A percentile compares a stretch with the other conserved stretches of the same genome.
Evolutionary conservation across 306 rosid species (phyloP).

Genomic region (Cyclanthera cordifolia): DNA sequence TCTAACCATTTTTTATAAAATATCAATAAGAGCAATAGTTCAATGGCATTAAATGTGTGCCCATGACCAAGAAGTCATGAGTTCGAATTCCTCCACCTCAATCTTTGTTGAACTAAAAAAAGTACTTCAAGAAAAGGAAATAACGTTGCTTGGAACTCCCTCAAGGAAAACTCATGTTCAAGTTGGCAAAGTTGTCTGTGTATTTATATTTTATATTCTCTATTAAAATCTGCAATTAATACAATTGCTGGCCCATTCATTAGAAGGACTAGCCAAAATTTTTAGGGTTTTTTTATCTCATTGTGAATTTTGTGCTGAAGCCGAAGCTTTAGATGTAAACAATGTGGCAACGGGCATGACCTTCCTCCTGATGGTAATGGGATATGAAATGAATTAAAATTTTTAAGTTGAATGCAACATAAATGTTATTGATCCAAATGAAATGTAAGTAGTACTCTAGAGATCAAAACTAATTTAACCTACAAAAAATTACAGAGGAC

Average conservation of each 20-base stretch:
- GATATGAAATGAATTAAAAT: neutral
- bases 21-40: too few relatives aligned
- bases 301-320: neutral
- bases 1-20: neutral
- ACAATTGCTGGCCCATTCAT: neutral
- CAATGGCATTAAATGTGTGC: too few relatives aligned
- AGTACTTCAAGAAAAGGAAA: neutral
- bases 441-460: neutral
- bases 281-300: neutral
- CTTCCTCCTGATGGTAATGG: neutral
- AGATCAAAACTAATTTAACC: neutral
- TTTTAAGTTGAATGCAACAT: neutral
- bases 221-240: neutral
- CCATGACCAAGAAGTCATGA: too few relatives aligned
- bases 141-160: neutral
- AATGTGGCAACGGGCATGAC: neutral
- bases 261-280: neutral
- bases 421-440: neutral
- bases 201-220: neutral
- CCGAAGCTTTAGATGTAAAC: neutral
- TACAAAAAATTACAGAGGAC: neutral
- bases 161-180: neutral
- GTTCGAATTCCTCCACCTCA: too few relatives aligned
- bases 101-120: too few relatives aligned
- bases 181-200: neutral